phyloP scores from a whole-genome alignment of 2,329 filamentous ascomycete species.

The Fusarium sacchari region DNA sequence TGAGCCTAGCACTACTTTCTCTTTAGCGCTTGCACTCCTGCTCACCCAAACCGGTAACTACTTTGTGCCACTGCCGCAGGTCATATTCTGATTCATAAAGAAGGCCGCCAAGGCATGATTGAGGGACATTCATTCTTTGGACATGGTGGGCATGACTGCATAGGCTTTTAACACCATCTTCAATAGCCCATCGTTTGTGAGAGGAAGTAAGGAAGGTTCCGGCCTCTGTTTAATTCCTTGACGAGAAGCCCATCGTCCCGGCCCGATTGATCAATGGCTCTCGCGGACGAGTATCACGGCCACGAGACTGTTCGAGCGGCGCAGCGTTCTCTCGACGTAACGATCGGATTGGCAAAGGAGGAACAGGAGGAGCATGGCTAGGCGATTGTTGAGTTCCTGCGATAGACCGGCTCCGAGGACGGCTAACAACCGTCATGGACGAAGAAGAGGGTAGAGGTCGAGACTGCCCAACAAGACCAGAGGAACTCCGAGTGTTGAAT shows the following conservation, averaged over 20 bases:
- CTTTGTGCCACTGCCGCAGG: background rate
- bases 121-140: conserved; percentile 2
- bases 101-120: background rate
- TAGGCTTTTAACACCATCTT: conserved; percentile 30
- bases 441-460: conserved; percentile 28
- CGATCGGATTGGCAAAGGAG: conserved; percentile 44
- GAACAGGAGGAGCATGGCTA: conserved; percentile 38
- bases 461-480: conserved; percentile 34
- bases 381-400: conserved; percentile 26
- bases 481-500: conserved; percentile 16
- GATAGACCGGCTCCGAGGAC: conserved; percentile 43
- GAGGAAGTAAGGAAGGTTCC: background rate
- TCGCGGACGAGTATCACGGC: conserved; percentile 40
- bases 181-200: background rate
- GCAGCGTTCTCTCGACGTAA: conserved; percentile 42
- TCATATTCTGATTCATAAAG: background rate
- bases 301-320: conserved; percentile 35
- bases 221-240: conserved; percentile 21
- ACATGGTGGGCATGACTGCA: conserved; percentile 31
- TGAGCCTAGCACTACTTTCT: background rate
- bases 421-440: conserved; percentile 18
- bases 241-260: conserved; percentile 32
- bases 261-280: conserved; percentile 49
- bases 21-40: background rate
- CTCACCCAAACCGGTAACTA: background rate